Percentiles rank a stretch among this genome's conserved stretches.
Conservation (phyloP, 768 basidiomycete genomes). For the Boletus tomentosulus region DNA sequence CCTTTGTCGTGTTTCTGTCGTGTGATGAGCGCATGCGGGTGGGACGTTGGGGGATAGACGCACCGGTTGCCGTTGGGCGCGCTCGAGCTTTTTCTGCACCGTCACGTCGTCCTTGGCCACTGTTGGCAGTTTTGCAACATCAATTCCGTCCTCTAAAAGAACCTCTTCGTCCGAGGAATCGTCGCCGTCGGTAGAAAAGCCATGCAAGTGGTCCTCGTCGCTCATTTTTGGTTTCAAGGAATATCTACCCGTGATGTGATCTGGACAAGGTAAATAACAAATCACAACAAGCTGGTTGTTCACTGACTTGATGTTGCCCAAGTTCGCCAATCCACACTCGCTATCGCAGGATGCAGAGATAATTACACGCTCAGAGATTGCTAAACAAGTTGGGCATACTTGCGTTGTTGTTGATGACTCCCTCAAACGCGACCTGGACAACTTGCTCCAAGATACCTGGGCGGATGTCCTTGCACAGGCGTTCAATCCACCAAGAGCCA, state of each 20-base stretch:
- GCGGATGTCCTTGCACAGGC: constrained; percentile 5
- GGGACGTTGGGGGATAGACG: constrained; percentile 18
- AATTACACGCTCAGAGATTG: constrained; percentile 37
- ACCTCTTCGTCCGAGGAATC: constrained; percentile 79
- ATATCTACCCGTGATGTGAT: not conserved
- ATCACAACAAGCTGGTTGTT: constrained; percentile 14
- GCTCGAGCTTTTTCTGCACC: constrained; percentile 62
- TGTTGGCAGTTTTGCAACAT: constrained; percentile 74
- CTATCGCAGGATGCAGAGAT: constrained; percentile 29
- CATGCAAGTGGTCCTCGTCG: constrained; percentile 52
- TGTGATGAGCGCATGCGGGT: not conserved
- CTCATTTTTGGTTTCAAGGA: constrained; percentile 10
- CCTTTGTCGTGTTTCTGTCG: constrained; percentile 62
- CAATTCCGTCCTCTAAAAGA: constrained; percentile 53
- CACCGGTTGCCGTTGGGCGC: constrained; percentile 64
- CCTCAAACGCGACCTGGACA: constrained; percentile 21
- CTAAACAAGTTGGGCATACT: constrained; percentile 4
- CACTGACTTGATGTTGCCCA: constrained; percentile 27
- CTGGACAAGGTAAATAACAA: not conserved
- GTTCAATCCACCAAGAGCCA: not conserved
- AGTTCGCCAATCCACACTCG: constrained; percentile 47
- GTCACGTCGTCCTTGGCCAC: constrained; percentile 83
- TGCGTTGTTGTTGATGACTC: constrained; percentile 5
- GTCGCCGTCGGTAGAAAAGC: constrained; percentile 75
- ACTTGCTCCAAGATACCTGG: constrained; percentile 23